These are phyloP conservation scores for Penicillium sp. DNA, from an alignment of 2,329 filamentous ascomycete species.

Conservation along the genomic window DNA sequence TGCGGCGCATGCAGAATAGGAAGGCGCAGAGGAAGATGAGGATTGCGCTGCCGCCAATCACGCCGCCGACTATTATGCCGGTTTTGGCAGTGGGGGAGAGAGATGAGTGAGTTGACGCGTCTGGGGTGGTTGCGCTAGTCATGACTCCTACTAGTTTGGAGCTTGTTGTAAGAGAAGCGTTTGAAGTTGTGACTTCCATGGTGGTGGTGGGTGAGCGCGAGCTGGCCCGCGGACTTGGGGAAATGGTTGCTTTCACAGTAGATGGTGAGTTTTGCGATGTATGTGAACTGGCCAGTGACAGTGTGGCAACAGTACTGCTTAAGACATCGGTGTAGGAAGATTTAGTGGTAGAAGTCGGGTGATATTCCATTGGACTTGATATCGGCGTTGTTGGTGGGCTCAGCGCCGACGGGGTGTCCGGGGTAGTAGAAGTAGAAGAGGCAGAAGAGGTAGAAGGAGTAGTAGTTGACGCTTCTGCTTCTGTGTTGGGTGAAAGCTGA, in stretches of 20 bases:
- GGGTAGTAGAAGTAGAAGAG: neutral
- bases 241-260: neutral
- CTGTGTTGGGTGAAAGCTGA: neutral
- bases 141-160: neutral
- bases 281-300: neutral
- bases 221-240: neutral
- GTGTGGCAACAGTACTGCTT: neutral
- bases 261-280: neutral
- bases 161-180: neutral
- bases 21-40: conserved; percentile 28
- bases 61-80: conserved; percentile 31
- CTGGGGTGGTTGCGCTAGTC: neutral
- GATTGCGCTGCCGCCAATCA: conserved; percentile 29
- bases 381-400: neutral
- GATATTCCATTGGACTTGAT: neutral
- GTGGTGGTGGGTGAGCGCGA: neutral
- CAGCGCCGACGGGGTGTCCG: neutral
- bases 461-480: too few species aligned
- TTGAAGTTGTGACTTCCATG: neutral
- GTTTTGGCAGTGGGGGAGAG: conserved; percentile 6
- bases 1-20: conserved; percentile 25
- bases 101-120: neutral
- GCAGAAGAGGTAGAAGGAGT: neutral
- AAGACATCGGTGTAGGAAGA: neutral
- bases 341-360: neutral